A percentile compares a stretch with the other conserved stretches of the same genome.
Evolutionary conservation across 441 rosid species (phyloP).

Genomic region (Melastoma candidum): DNA sequence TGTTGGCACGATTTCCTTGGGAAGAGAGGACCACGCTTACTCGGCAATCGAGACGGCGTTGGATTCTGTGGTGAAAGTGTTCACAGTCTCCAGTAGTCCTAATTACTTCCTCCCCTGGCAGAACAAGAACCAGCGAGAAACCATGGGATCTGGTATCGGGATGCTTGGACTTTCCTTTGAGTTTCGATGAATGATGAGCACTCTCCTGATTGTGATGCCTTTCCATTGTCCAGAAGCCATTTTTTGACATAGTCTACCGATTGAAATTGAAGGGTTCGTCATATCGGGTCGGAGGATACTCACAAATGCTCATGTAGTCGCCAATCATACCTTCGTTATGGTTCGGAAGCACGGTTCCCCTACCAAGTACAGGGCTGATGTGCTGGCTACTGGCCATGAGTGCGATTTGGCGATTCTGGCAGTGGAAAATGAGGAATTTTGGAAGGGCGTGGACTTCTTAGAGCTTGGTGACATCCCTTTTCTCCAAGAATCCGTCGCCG

Average conservation of each 20-base stretch:
- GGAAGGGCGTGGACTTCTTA: slow-evolving; percentile 54
- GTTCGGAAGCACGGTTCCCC: slow-evolving; percentile 86
- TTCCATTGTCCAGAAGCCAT: too few species aligned
- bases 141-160: slow-evolving; percentile 63
- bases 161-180: not conserved
- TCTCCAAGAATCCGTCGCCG: slow-evolving; percentile 68
- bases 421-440: slow-evolving; percentile 50
- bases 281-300: slow-evolving; percentile 60
- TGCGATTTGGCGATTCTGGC: slow-evolving; percentile 72
- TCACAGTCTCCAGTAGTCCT: slow-evolving; percentile 71
- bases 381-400: slow-evolving; percentile 73
- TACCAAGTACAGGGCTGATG: slow-evolving; percentile 52
- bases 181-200: too few species aligned
- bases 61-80: slow-evolving; percentile 72
- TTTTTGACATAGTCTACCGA: not conserved
- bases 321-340: slow-evolving; percentile 71
- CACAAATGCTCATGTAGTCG: slow-evolving; percentile 86
- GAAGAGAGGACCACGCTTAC: slow-evolving; percentile 12
- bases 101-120: slow-evolving; percentile 83
- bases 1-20: too few species aligned
- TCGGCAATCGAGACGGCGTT: slow-evolving; percentile 50
- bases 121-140: slow-evolving; percentile 71
- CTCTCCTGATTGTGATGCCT: not conserved
- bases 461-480: slow-evolving; percentile 75
- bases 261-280: slow-evolving; percentile 33